These are phyloP conservation scores for Talaromyces albobiverticillius DNA, from an alignment of 2,329 filamentous ascomycete genomes.

Conservation along the genomic window DNA sequence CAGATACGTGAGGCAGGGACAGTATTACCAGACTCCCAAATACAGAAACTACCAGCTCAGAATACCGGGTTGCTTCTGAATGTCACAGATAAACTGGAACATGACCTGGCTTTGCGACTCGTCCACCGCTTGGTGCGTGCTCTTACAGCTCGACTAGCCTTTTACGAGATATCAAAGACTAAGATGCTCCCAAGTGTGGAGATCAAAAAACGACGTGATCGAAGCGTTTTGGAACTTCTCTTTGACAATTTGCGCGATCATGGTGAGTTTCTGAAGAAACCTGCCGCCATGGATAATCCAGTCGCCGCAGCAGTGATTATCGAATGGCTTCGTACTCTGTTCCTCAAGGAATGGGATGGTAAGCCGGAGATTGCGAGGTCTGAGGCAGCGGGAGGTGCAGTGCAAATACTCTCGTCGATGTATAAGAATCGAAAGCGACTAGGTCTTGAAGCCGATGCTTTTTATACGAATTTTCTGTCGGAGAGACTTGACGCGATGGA, in stretches of 20 bases:
- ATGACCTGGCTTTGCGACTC: constrained; percentile 51
- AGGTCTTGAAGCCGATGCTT: constrained; percentile 65
- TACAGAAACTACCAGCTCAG: constrained; percentile 30
- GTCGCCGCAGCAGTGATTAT: constrained; percentile 34
- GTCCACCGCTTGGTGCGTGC: constrained; percentile 49
- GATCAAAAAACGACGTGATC: constrained; percentile 25
- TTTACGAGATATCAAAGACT: constrained; percentile 46
- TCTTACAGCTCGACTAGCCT: constrained; percentile 49
- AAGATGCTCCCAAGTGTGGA: constrained; percentile 29
- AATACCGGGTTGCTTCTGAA: constrained; percentile 31
- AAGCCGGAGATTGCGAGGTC: constrained; percentile 66
- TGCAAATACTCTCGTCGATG: constrained; percentile 70
- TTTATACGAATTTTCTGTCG: constrained; percentile 71
- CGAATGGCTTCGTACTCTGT: constrained; percentile 58
- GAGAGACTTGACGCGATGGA: constrained; percentile 72
- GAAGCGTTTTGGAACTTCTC: constrained; percentile 34
- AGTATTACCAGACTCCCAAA: constrained; percentile 36
- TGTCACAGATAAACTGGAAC: constrained; percentile 46
- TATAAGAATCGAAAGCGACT: constrained; percentile 69
- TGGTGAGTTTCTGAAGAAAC: constrained; percentile 18
- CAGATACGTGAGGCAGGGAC: constrained; percentile 41
- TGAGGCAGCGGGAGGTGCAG: constrained; percentile 70
- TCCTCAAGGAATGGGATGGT: constrained; percentile 79
- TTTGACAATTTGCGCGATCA: constrained; percentile 34
- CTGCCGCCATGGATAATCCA: constrained; percentile 17